Evolutionary conservation across 2,329 filamentous ascomycete species (phyloP).

Genomic region (Alternaria tenuissima): DNA sequence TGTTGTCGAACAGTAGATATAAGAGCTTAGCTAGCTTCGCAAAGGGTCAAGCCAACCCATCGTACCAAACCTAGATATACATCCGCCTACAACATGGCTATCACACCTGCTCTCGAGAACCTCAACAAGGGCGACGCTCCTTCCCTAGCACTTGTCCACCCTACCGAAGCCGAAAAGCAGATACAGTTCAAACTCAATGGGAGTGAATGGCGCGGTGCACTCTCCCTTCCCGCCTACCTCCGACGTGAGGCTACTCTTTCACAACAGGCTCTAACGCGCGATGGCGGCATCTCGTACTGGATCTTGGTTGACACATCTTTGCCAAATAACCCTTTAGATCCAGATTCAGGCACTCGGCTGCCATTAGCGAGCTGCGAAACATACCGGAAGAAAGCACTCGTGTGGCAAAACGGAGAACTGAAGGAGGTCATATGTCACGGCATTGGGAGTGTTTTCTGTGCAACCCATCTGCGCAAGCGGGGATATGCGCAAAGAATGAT

Average conservation of each 20-base stretch:
- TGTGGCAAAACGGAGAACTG: conserved; percentile 56
- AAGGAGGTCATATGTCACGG: conserved; percentile 73
- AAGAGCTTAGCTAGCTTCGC: neutral
- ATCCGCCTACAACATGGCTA: conserved; percentile 31
- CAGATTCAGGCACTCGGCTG: conserved; percentile 49
- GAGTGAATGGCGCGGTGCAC: conserved; percentile 64
- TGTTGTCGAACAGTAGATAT: conserved; percentile 3
- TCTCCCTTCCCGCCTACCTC: conserved; percentile 64
- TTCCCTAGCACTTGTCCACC: conserved; percentile 62
- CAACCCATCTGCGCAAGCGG: conserved; percentile 69
- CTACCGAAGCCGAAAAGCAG: conserved; percentile 63
- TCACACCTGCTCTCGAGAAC: conserved; percentile 17
- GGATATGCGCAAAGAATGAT: conserved; percentile 87
- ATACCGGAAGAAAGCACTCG: conserved; percentile 57
- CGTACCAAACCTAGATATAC: neutral
- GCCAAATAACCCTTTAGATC: conserved; percentile 45
- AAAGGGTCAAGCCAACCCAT: neutral
- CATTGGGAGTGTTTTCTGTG: conserved; percentile 81
- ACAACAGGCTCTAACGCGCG: conserved; percentile 60
- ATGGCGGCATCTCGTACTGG: conserved; percentile 67
- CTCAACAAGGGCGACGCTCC: conserved; percentile 61
- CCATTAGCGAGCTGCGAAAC: conserved; percentile 68
- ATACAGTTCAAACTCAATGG: conserved; percentile 64
- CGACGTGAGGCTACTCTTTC: conserved; percentile 64
- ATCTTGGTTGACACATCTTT: conserved; percentile 61